Evolutionary conservation across 1,139 yeast species (phyloP), one percentile per base, ranked within the genome.

Genomic region (Barnettozyma hawaiiensis): DNA sequence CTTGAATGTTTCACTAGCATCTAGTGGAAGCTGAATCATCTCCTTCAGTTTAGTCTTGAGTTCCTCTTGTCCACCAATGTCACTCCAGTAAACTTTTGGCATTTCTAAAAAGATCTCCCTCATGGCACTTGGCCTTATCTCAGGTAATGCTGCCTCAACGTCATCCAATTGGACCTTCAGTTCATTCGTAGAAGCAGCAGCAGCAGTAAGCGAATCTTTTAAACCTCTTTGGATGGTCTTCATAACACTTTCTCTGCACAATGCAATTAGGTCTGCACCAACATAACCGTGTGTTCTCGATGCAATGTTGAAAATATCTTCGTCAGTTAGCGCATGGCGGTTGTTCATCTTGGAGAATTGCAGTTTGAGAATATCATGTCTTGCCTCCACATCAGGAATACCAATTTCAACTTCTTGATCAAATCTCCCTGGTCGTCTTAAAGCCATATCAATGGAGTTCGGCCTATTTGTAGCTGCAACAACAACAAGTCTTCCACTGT

Each of bases 111-210:
- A 81, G 44, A 90, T 86, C 59, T 94, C 98, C 47, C 96, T 75
- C 98, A 94, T 92, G 2, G 97, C 98, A 47, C 95, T 85, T 1
- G 98, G 98, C 40, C 95, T 72, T 7, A 92, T 78, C 26, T 85
- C 94, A 1, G 80, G 66, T 57, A 89, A 63, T 0, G 97, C 92
- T 19, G 64, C 64, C 36, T 77, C 76, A 21, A 90, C 68, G 57
- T 90, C 96, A 1, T 60, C 65, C 9, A 68, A 44, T 2, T 61
- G 54, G 1, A 76, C 70, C 41, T 59, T 63, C 51, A 72, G 58
- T 1, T 63, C 61, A 2, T 62, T 60, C 7, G 71, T 60, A 20
- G n/a, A n/a, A n/a, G n/a, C n/a, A n/a, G n/a, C n/a, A n/a, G n/a
- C n/a, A n/a, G 62, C 66, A 10, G 67, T 59, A 1, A 62, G 52